These are phyloP conservation scores for Schizosaccharomyces lindneri DNA, from an alignment of 805 yeast species.

Conservation along the genomic window DNA sequence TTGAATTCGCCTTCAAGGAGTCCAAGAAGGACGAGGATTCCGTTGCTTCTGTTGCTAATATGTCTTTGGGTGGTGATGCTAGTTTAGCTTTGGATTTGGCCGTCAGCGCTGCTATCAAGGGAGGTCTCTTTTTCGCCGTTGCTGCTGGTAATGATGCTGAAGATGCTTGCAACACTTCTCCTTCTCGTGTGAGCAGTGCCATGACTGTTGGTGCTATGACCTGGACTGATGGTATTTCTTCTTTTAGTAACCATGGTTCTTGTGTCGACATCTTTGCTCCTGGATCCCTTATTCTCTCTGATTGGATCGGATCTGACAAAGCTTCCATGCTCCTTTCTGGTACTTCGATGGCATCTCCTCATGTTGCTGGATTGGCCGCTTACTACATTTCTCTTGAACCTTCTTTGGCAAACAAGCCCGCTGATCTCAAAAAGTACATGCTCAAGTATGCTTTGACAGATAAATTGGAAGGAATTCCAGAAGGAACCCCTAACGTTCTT, in stretches of 20 bases:
- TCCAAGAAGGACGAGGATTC: conserved; percentile 13
- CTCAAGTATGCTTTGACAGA: background rate
- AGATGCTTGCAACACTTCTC: conserved; percentile 36
- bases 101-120: conserved; percentile 31
- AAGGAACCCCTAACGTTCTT: background rate
- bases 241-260: conserved; percentile 82
- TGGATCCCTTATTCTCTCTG: conserved; percentile 39
- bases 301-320: conserved; percentile 27
- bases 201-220: conserved; percentile 92
- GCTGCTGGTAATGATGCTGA: conserved; percentile 41
- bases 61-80: conserved; percentile 37
- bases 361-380: conserved; percentile 29
- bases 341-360: conserved; percentile 42
- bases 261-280: conserved; percentile 96
- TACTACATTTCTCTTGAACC: conserved; percentile 16
- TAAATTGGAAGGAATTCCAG: background rate
- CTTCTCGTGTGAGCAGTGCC: conserved; percentile 36
- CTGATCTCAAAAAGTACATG: background rate
- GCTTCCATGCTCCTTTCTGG: conserved; percentile 33
- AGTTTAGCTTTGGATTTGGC: conserved; percentile 32
- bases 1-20: conserved; percentile 30
- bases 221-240: conserved; percentile 69
- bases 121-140: conserved; percentile 34
- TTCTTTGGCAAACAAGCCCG: background rate
- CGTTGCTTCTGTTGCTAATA: conserved; percentile 33